Conservation (phyloP, 768 basidiomycete genomes). For the Leccinum arenicola region DNA sequence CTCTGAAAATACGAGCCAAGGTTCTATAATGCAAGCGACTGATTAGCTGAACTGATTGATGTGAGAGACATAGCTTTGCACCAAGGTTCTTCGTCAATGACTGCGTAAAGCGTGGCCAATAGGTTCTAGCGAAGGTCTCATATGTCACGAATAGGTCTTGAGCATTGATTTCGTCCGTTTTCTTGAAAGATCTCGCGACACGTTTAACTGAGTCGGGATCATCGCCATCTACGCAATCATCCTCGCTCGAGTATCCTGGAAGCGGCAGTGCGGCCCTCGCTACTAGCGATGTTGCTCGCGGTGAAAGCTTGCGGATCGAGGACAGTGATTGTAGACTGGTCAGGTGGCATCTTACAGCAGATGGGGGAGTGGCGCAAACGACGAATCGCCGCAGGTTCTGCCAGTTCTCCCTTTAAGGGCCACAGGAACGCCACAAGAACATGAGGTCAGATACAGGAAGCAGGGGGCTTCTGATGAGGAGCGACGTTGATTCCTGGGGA, state of each 20-base stretch:
- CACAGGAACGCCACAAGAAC: neutral
- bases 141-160: too few species aligned
- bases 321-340: neutral
- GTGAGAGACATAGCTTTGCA: too few species aligned
- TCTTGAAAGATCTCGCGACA: too few species aligned
- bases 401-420: neutral
- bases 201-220: too few species aligned
- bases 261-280: constrained; percentile 19
- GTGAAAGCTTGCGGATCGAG: constrained; percentile 20
- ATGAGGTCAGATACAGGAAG: neutral
- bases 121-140: too few species aligned
- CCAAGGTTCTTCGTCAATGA: too few species aligned
- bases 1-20: too few species aligned
- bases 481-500: neutral
- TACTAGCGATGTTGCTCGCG: constrained; percentile 14
- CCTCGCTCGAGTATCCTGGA: constrained; percentile 9
- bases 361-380: neutral
- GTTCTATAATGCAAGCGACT: too few species aligned
- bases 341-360: constrained; percentile 1
- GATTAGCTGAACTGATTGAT: too few species aligned
- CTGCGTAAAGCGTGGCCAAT: too few species aligned
- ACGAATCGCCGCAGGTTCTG: neutral
- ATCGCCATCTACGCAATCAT: too few species aligned
- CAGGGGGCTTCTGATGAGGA: constrained; percentile 3
- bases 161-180: too few species aligned